Evolutionary conservation across 441 rosid species (phyloP).

Genomic region (Biscutella auriculata): DNA sequence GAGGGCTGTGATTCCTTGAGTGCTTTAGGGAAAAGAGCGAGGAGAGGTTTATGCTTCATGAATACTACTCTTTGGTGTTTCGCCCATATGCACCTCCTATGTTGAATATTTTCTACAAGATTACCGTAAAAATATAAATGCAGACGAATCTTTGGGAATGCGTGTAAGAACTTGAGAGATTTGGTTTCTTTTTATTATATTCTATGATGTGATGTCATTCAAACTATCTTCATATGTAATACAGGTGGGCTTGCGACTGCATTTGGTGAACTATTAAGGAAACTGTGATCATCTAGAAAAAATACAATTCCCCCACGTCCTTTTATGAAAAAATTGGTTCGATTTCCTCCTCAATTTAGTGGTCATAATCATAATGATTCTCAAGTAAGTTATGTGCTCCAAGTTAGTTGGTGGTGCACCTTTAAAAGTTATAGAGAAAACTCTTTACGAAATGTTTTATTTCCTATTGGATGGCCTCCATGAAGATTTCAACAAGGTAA

Average conservation of each 20-base stretch:
- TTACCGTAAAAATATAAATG: constrained; percentile 42
- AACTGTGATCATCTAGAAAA: constrained; percentile 45
- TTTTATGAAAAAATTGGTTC: constrained; percentile 52
- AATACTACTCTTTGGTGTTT: constrained; percentile 59
- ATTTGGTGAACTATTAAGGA: constrained; percentile 50
- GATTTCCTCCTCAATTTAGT: constrained; percentile 63
- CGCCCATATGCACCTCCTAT: constrained; percentile 47
- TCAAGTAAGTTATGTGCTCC: constrained; percentile 34
- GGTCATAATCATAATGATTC: constrained; percentile 73
- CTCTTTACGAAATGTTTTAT: constrained; percentile 49
- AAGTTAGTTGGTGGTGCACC: not conserved
- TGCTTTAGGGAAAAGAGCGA: constrained; percentile 33
- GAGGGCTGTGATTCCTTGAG: constrained; percentile 16
- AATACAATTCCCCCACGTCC: constrained; percentile 39
- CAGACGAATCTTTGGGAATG: constrained; percentile 55
- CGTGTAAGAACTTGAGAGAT: constrained; percentile 28
- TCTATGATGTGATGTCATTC: not conserved
- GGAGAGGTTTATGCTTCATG: constrained; percentile 60
- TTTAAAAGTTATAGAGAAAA: not conserved
- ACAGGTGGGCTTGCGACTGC: constrained; percentile 60
- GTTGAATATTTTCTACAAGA: constrained; percentile 51
- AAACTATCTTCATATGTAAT: constrained; percentile 22
- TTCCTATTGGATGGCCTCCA: constrained; percentile 64
- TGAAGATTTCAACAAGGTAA: constrained; percentile 63
- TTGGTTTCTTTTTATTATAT: not conserved